phyloP scores from a whole-genome alignment of 805 yeast genomes.

The Lachancea thermotolerans region DNA sequence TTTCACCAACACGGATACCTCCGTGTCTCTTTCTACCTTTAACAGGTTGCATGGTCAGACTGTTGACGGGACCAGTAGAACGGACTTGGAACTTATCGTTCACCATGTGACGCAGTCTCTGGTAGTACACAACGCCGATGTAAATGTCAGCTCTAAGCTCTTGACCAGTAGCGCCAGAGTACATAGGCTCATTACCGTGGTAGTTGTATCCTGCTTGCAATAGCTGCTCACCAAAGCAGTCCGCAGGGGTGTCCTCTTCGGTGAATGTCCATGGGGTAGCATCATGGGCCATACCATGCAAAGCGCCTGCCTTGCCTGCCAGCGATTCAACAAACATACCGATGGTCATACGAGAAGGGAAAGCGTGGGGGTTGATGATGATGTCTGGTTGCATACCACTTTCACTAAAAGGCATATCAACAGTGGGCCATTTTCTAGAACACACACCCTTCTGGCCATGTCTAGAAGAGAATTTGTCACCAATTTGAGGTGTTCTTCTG shows the following conservation, averaged over 20 bases:
- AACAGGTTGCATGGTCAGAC: constrained; percentile 97
- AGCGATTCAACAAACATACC: constrained; percentile 98
- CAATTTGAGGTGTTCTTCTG: constrained; percentile 88
- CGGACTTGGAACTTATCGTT: constrained; percentile 99
- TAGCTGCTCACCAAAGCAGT: constrained; percentile 92
- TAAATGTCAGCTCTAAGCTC: constrained; percentile 94
- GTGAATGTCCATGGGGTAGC: constrained; percentile 93
- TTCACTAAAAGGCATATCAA: constrained; percentile 96
- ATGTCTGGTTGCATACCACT: constrained; percentile 96
- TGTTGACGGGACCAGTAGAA: constrained; percentile 96
- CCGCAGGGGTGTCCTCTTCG: constrained; percentile 94
- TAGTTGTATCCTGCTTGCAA: constrained; percentile 85
- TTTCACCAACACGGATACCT: constrained; percentile 99
- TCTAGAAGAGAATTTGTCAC: constrained; percentile 95
- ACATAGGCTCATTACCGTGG: constrained; percentile 98
- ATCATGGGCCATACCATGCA: constrained; percentile 96
- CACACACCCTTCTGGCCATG: constrained; percentile 99
- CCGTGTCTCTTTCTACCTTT: constrained; percentile 98
- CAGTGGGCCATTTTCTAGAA: constrained; percentile 95
- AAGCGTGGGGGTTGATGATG: constrained; percentile 97
- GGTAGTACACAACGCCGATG: constrained; percentile 95
- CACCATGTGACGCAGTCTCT: constrained; percentile 98
- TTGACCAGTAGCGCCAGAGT: constrained; percentile 97
- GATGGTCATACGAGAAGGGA: constrained; percentile 99
- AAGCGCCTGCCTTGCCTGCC: constrained; percentile 98